Base-by-base conservation (phyloP, 2,329 filamentous ascomycete species). In the Nemania sp. region DNA sequence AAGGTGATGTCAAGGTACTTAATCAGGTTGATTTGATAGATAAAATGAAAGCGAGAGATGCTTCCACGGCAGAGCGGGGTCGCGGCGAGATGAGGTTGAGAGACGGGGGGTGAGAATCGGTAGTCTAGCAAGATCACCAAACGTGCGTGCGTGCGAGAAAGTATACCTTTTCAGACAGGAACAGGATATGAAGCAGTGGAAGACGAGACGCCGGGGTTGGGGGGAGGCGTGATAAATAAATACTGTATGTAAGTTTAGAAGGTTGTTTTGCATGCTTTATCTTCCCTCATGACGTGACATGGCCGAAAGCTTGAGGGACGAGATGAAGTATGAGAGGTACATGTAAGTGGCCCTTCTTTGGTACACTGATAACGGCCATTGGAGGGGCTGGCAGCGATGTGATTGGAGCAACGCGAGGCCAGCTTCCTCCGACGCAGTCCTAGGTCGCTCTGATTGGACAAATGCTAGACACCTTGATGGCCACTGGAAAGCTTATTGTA, bases 181-280 rank as follows among this genome's bases (percentile, higher is more conserved):
- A 29, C 3, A 7, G 7, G 7, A 29, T 29, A 29, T 29, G 7
- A 29, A 29, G 7, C 4, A 7, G 7, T 29, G 25, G 25, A 29
- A 29, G 4, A 29, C 25, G 7, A 3, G 25, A 29, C 3, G 7
- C 25, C 25, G 25, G 50, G 45, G 39, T 37, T 13, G 17, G 18
- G 25, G 25, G 25, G 32, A 43, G 35, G 9, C 10, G 25, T 46
- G 15, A 56, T 21, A 7, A 35, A 52, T 56, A n/a, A n/a, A n/a
- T n/a, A n/a, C n/a, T n/a, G n/a, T n/a, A 43, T 21, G 65, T 52
- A 25, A 29, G 58, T 63, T 60, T 32, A 67, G 66, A 66, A 68
- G 66, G 67, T n/a, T n/a, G n/a, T n/a, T n/a, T n/a, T n/a, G n/a
- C n/a, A n/a, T 68, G 59, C 29, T 46, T 15, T 13, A 7, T 55